Evolutionary conservation across 495 filamentous ascomycete genomes (phyloP).

Genomic region (Hypoxylon intermedium): DNA sequence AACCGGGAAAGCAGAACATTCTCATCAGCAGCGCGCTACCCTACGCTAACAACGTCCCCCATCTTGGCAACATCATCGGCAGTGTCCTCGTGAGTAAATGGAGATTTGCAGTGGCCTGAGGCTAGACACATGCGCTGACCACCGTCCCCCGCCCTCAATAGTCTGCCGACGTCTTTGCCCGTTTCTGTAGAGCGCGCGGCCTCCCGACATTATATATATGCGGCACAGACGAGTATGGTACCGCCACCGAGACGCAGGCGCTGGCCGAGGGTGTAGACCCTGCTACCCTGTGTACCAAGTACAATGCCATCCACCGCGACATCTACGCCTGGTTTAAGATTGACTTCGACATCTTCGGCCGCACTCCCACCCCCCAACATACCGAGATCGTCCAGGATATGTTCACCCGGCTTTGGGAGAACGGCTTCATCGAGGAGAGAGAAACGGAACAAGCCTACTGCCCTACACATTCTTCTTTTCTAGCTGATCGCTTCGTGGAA

Average conservation of each 20-base stretch:
- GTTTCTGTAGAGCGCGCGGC: constrained; percentile 73
- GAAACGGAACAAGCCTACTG: constrained; percentile 84
- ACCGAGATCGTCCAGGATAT: constrained; percentile 86
- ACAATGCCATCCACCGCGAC: constrained; percentile 46
- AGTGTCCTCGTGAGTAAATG: constrained; percentile 67
- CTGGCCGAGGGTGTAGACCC: constrained; percentile 46
- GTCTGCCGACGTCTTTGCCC: constrained; percentile 59
- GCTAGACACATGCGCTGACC: background rate
- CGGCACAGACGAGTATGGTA: constrained; percentile 58
- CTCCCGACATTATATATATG: constrained; percentile 70
- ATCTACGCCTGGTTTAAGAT: constrained; percentile 50
- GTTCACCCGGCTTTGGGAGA: constrained; percentile 75
- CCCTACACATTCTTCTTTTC: constrained; percentile 79
- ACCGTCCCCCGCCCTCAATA: constrained; percentile 7
- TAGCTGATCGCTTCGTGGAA: constrained; percentile 94
- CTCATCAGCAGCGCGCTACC: constrained; percentile 73
- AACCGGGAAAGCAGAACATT: constrained; percentile 59
- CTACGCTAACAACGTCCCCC: constrained; percentile 96
- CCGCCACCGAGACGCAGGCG: constrained; percentile 50
- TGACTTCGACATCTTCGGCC: constrained; percentile 49
- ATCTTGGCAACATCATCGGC: constrained; percentile 92
- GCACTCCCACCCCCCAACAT: constrained; percentile 70
- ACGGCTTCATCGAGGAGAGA: constrained; percentile 83
- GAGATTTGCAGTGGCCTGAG: constrained; percentile 61
- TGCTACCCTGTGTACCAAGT: constrained; percentile 48